These are phyloP conservation scores for Calonectria hongkongensis DNA, from an alignment of 2,329 filamentous ascomycete genomes.

Conservation along the genomic window DNA sequence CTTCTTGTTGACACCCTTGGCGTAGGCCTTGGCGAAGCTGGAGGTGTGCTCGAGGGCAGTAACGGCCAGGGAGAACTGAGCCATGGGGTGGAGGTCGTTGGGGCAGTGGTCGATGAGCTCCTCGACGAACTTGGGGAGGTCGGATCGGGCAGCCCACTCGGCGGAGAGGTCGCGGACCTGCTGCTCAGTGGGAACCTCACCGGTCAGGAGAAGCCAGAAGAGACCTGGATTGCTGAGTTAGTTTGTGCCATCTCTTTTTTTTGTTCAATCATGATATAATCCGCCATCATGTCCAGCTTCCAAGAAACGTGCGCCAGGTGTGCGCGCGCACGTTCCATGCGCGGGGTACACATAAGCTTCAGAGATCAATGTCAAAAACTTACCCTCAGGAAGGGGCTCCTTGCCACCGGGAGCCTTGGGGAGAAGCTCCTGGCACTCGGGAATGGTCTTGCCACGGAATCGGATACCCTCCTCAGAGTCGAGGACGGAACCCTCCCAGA, in stretches of 20 bases:
- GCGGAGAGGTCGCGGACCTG: conserved; percentile 98
- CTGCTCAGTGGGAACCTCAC: conserved; percentile 97
- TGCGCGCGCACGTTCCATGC: conserved; percentile 27
- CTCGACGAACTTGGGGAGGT: conserved; percentile 98
- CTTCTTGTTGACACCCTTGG: conserved; percentile 99
- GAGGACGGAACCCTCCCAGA: conserved; percentile 99
- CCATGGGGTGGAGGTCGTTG: conserved; percentile 99
- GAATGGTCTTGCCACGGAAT: conserved; percentile 99
- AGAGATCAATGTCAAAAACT: conserved; percentile 40
- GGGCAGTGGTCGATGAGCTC: conserved; percentile 99
- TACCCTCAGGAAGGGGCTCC: conserved; percentile 97
- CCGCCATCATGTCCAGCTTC: background rate
- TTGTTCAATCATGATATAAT: background rate
- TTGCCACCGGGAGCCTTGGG: conserved; percentile 97
- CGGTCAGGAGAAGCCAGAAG: conserved; percentile 99
- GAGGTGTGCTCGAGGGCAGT: conserved; percentile 99
- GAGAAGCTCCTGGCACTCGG: conserved; percentile 97
- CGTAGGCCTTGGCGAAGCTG: conserved; percentile 97
- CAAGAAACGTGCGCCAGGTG: background rate
- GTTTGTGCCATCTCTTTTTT: conserved; percentile 24
- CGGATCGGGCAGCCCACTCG: conserved; percentile 98
- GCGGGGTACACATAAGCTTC: conserved; percentile 30
- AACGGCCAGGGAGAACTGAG: conserved; percentile 98
- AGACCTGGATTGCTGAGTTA: conserved; percentile 76
- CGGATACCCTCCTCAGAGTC: conserved; percentile 99